Evolutionary conservation across 2,329 filamentous ascomycete species (phyloP), one percentile per base, ranked within the genome.

Genomic region (Chaetomium globosum): DNA sequence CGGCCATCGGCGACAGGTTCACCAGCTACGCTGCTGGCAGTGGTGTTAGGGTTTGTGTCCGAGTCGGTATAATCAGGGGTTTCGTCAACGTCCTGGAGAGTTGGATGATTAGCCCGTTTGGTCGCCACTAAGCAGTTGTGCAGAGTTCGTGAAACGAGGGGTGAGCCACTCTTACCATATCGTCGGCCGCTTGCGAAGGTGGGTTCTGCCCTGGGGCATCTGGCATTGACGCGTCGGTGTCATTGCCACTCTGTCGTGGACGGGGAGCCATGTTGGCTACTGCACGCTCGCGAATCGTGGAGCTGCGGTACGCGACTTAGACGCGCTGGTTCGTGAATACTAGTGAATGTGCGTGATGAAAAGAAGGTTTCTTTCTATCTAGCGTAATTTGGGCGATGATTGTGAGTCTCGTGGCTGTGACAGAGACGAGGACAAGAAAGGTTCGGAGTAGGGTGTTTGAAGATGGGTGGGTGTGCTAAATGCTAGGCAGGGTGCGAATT

Each of bases 21-120:
- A 61, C 93, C 94, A 63, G 85, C 88, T 71, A 96, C 87, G 77
- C 93, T 97, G 80, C 92, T 97, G 61, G 91, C 92, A 58, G 86
- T 88, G 13, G 86, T 89, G 71, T 88, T 89, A 10, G 85, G 85
- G 68, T 89, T 88, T 21, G 86, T 88, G 72, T 89, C 87, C 10
- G 86, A 88, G 68, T 89, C 87, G 65, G 85, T 87, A 73, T 85
- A 88, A 72, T 89, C 87, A 56, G 86, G 85, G 7, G 87, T 89
- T 71, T 89, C 86, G 69, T 89, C 86, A 49, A 88, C 81, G 59
- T 87, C 83, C 86, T 84, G 28, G 13, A n/a, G 33, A n/a, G 49
- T 9, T 21, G 28, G 30, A 58, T 13, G 53, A 64, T 71, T 51
- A 70, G 66, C 67, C 60, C 67, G 61, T 62, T 31, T 31, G 48